phyloP scores from a whole-genome alignment of 192 early-diverging fungal genomes.

The Coemansia sp. region DNA sequence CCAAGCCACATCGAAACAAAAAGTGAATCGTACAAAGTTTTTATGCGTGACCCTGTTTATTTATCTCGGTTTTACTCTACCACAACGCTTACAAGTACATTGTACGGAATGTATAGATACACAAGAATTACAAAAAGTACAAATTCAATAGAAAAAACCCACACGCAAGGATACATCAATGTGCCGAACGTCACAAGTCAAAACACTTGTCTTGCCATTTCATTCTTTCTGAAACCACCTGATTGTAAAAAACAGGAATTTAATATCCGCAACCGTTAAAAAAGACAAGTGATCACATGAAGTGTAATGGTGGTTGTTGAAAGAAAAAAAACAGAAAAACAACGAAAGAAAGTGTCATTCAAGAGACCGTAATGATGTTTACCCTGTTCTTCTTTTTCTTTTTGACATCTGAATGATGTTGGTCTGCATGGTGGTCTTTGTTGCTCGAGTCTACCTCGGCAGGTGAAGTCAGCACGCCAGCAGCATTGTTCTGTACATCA shows the following conservation, averaged over 20 bases:
- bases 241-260: neutral
- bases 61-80: neutral
- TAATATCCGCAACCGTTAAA: neutral
- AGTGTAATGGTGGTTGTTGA: neutral
- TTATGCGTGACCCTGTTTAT: neutral
- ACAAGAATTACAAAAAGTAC: neutral
- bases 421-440: constrained; percentile 2
- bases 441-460: neutral
- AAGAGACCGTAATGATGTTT: constrained; percentile 12
- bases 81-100: neutral
- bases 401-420: constrained; percentile 2
- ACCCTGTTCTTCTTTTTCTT: constrained; percentile 17
- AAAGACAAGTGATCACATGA: neutral
- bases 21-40: neutral
- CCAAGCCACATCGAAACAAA: neutral
- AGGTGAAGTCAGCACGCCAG: neutral
- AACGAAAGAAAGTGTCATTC: neutral
- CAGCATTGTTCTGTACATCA: constrained; percentile 11
- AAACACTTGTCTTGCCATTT: neutral
- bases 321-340: neutral
- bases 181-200: neutral
- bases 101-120: neutral
- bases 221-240: neutral
- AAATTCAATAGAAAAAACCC: neutral
- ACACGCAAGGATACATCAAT: neutral